phyloP scores from a whole-genome alignment of 139 green algal genomes.

The Nannochloris sp. region DNA sequence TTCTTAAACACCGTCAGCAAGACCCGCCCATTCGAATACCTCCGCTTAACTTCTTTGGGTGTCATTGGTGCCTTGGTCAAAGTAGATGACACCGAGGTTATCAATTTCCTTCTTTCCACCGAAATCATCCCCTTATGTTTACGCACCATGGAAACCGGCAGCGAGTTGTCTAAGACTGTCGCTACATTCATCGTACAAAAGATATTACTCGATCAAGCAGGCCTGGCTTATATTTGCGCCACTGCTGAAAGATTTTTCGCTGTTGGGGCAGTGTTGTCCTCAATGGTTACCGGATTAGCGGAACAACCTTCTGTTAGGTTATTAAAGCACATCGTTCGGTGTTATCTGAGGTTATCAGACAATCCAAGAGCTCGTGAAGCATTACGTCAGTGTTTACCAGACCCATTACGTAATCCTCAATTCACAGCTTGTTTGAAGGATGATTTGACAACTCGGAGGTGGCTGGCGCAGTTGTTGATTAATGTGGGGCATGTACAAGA shows the following conservation, averaged over 20 bases:
- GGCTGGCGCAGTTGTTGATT: constrained; percentile 88
- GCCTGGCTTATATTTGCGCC: constrained; percentile 95
- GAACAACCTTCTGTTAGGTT: constrained; percentile 88
- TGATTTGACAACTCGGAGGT: constrained; percentile 81
- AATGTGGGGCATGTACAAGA: constrained; percentile 76
- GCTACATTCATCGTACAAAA: constrained; percentile 99
- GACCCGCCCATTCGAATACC: constrained; percentile 97
- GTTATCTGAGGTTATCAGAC: constrained; percentile 86
- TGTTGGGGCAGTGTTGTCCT: constrained; percentile 83
- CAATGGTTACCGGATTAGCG: constrained; percentile 76
- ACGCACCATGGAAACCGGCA: constrained; percentile 98
- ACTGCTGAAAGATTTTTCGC: constrained; percentile 98
- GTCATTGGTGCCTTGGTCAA: constrained; percentile 98
- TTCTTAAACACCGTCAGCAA: constrained; percentile 98
- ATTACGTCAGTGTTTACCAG: constrained; percentile 86
- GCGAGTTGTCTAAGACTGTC: constrained; percentile 97
- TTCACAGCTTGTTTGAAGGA: constrained; percentile 93
- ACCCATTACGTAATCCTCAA: constrained; percentile 75
- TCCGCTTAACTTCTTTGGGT: constrained; percentile 90
- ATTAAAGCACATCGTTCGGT: constrained; percentile 99
- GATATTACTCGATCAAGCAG: constrained; percentile 92
- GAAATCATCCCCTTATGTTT: constrained; percentile 99
- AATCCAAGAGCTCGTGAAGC: constrained; percentile 79
- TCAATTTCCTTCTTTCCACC: constrained; percentile 98
- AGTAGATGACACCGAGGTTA: constrained; percentile 98